A percentile compares a stretch with the other conserved stretches of the same genome.
These are phyloP conservation scores for Rubus parviflorus DNA, from an alignment of 306 rosid genomes.

Conservation along the genomic window DNA sequence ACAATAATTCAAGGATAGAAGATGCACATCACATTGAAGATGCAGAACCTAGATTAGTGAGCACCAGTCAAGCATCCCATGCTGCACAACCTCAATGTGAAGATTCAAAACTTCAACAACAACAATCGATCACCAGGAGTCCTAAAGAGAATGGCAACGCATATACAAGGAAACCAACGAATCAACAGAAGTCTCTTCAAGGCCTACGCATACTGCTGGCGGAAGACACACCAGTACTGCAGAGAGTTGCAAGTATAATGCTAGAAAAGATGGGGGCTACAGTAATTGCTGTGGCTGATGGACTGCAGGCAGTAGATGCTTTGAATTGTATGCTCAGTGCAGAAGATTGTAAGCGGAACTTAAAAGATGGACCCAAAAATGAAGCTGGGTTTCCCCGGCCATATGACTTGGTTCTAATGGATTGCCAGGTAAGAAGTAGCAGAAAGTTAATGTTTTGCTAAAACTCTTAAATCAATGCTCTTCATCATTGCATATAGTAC, in stretches of 20 bases:
- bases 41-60: slow-evolving; percentile 16
- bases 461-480: no score
- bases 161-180: slow-evolving; percentile 39
- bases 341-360: slow-evolving; percentile 46
- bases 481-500: not conserved
- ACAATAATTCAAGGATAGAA: slow-evolving; percentile 37
- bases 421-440: slow-evolving; percentile 77
- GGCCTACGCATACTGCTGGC: slow-evolving; percentile 86
- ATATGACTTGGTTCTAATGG: slow-evolving; percentile 92
- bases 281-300: slow-evolving; percentile 86
- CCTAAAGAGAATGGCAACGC: slow-evolving; percentile 28
- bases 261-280: slow-evolving; percentile 96
- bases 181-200: slow-evolving; percentile 66
- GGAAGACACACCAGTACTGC: slow-evolving; percentile 94
- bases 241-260: slow-evolving; percentile 96
- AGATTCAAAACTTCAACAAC: slow-evolving; percentile 38
- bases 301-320: slow-evolving; percentile 92
- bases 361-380: slow-evolving; percentile 45
- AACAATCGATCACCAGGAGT: slow-evolving; percentile 21
- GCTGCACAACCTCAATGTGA: slow-evolving; percentile 30
- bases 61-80: slow-evolving; percentile 29
- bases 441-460: slow-evolving; percentile 3
- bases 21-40: slow-evolving; percentile 32
- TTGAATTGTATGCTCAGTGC: slow-evolving; percentile 42
- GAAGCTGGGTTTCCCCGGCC: slow-evolving; percentile 39